phyloP scores from a whole-genome alignment of 805 yeast genomes.

The Candida ascalaphidarum region DNA sequence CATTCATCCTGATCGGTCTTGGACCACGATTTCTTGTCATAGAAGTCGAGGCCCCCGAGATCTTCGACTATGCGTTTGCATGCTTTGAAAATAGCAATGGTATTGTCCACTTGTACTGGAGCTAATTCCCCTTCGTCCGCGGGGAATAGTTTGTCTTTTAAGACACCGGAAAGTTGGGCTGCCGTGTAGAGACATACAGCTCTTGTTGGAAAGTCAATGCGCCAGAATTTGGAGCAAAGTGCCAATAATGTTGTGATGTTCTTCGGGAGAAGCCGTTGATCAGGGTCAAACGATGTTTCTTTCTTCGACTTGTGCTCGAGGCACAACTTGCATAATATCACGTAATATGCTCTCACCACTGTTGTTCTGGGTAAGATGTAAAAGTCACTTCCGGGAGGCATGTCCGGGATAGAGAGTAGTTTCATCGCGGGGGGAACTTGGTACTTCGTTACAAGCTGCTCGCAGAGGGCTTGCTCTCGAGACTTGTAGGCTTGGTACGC shows the following conservation, averaged over 20 bases:
- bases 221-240: slow-evolving; percentile 48
- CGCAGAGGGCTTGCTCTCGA: slow-evolving; percentile 16
- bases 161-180: slow-evolving; percentile 21
- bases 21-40: slow-evolving; percentile 22
- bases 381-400: slow-evolving; percentile 28
- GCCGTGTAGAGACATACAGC: slow-evolving; percentile 46
- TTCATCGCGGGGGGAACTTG: slow-evolving; percentile 23
- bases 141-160: slow-evolving; percentile 17
- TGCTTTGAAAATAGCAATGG: slow-evolving; percentile 17
- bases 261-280: slow-evolving; percentile 25
- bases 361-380: slow-evolving; percentile 24
- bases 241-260: slow-evolving; percentile 34
- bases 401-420: slow-evolving; percentile 19
- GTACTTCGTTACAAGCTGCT: slow-evolving; percentile 17
- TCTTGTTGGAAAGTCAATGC: slow-evolving; percentile 41
- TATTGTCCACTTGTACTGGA: slow-evolving; percentile 20
- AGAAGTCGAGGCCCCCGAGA: slow-evolving; percentile 19
- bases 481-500: slow-evolving; percentile 26
- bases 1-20: slow-evolving; percentile 42
- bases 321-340: slow-evolving; percentile 33
- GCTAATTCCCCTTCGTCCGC: slow-evolving; percentile 14
- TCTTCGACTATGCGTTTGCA: slow-evolving; percentile 25
- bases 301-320: slow-evolving; percentile 26
- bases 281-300: slow-evolving; percentile 4
- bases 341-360: slow-evolving; percentile 30